Base-by-base conservation (phyloP, 2,329 filamentous ascomycete species). In the Diaporthe citri region DNA sequence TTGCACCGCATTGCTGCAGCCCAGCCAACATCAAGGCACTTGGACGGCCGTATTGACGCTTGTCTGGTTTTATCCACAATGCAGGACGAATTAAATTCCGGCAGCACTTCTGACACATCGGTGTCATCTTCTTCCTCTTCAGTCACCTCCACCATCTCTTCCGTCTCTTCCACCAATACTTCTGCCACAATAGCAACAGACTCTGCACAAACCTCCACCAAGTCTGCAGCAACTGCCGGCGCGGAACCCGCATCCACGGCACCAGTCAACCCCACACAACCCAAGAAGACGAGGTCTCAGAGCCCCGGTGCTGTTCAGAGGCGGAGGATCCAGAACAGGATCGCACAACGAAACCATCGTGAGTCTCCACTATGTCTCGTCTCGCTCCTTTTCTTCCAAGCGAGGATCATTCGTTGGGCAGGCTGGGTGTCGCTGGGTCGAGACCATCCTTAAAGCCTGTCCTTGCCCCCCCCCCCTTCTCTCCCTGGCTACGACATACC, bases 291-390 rank as follows among this genome's bases (percentile, higher is more conserved):
- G 4, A 67, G 64, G 28, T 67, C 64, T n/a, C 64, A 67, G 9
- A 51, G 43, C 28, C 64, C 64, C 5, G 64, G 64, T 39, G 64
- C 64, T 22, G 64, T 67, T 36, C 64, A 67, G 31, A 52, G 64
- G 46, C 31, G 64, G 17, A 67, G 64, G 28, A 67, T 67, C 12
- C 64, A 67, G n/a, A 67, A 67, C 46, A 51, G 64, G 64, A 67
- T 67, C 36, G 64, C 64, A 67, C 64, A 67, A 67, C 28, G 64
- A 13, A 67, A 67, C 13, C 64, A 67, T 52, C 43, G 64, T 67
- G 48, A 36, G 64, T 67, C 20, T 51, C 20, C 43, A 20, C 9
- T 8, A 7, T n/a, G 9, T 67, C 46, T 48, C 3, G 20, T 13
- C 60, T 51, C 39, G 20, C 2, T 34, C 9, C 10, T 25, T 36